These are phyloP conservation scores for Zizania latifolia DNA, from an alignment of 176 grass and related monocot genomes.

Conservation along the genomic window DNA sequence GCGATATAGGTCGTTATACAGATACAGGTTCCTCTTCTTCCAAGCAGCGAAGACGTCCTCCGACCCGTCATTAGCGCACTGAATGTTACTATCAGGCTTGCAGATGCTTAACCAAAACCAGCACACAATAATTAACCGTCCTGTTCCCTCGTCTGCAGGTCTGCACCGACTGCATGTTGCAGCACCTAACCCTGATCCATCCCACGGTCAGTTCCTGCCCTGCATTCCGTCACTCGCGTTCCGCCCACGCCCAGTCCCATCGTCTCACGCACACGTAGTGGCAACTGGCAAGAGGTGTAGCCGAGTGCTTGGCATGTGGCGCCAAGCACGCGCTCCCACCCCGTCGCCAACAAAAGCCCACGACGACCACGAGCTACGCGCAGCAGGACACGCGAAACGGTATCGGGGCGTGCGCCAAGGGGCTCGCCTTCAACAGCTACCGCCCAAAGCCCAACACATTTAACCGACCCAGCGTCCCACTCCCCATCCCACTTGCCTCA, in stretches of 20 bases:
- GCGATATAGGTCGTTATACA: too few species aligned
- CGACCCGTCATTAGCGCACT: too few species aligned
- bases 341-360: conserved; percentile 2
- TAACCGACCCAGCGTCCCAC: too few species aligned
- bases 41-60: too few species aligned
- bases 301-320: not conserved
- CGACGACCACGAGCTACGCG: not conserved
- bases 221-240: not conserved
- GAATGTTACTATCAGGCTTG: not conserved
- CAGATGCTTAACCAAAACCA: not conserved
- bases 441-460: not conserved
- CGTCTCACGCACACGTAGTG: not conserved
- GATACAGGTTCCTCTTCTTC: too few species aligned
- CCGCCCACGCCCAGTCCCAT: not conserved
- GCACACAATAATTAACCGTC: not conserved
- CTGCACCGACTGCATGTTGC: too few species aligned
- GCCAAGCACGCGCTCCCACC: conserved; percentile 28
- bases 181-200: too few species aligned
- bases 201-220: not conserved
- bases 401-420: conserved; percentile 41
- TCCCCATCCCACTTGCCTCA: too few species aligned
- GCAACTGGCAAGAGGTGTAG: not conserved
- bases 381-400: conserved; percentile 40
- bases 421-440: conserved; percentile 57
- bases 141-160: too few species aligned